Evolutionary conservation across 805 yeast species (phyloP).

Genomic region (Wickerhamiella domercqiae): DNA sequence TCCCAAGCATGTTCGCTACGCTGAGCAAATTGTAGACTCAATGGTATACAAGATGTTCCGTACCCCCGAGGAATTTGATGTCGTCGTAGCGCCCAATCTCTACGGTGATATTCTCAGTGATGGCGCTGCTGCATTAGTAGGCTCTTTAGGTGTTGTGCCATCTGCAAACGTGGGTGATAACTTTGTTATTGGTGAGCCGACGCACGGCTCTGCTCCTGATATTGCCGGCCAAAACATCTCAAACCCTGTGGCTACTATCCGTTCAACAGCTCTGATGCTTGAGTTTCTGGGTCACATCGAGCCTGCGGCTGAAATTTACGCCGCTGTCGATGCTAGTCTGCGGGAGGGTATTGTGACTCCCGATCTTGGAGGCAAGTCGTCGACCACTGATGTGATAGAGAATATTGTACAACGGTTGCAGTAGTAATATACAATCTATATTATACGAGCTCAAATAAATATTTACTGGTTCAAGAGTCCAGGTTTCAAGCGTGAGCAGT

Average conservation of each 20-base stretch:
- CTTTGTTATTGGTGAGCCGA: conserved; percentile 97
- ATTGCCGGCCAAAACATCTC: conserved; percentile 82
- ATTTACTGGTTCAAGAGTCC: too few species aligned
- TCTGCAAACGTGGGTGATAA: conserved; percentile 94
- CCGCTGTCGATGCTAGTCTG: conserved; percentile 89
- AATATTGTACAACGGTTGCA: conserved; percentile 53
- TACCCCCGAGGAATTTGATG: conserved; percentile 94
- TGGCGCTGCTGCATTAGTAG: conserved; percentile 97
- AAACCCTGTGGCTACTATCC: conserved; percentile 94
- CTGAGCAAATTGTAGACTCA: conserved; percentile 96
- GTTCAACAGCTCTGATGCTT: conserved; percentile 94
- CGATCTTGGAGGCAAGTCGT: conserved; percentile 81
- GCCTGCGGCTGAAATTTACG: conserved; percentile 83
- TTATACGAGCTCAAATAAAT: too few species aligned
- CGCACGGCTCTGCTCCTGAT: conserved; percentile 98
- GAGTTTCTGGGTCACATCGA: conserved; percentile 86
- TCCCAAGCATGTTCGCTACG: conserved; percentile 42
- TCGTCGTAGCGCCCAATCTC: conserved; percentile 95
- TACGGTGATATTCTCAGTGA: conserved; percentile 95
- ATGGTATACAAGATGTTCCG: conserved; percentile 99
- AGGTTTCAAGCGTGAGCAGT: too few species aligned
- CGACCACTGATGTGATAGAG: conserved; percentile 74
- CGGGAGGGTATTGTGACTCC: conserved; percentile 73
- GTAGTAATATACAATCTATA: too few species aligned
- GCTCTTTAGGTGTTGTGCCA: conserved; percentile 95